These are phyloP conservation scores for Collybia sordida DNA, from an alignment of 768 basidiomycete species.

Conservation along the genomic window DNA sequence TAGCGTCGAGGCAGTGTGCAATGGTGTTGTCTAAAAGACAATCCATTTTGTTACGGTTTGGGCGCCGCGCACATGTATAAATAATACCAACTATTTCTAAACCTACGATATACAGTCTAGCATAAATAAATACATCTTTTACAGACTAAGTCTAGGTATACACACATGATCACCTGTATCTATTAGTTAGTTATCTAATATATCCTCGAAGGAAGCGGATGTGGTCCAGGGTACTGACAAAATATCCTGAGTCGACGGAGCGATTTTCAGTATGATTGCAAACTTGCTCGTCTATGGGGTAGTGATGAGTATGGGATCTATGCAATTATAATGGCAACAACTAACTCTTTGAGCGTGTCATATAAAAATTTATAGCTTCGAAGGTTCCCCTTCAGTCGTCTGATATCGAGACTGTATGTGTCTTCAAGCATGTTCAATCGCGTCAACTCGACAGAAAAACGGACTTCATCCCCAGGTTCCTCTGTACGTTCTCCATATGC, in stretches of 20 bases:
- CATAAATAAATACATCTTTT: no score
- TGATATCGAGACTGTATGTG: conserved; percentile 86
- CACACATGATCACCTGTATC: no score
- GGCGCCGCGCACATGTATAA: no score
- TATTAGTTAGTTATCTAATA: no score
- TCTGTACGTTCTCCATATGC: conserved; percentile 58
- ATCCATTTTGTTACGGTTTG: no score
- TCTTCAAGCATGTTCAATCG: conserved; percentile 78
- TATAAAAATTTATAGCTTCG: conserved; percentile 85
- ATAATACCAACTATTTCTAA: no score
- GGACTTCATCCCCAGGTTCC: conserved; percentile 88
- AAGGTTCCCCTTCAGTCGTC: conserved; percentile 83
- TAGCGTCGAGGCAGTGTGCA: conserved; percentile 20
- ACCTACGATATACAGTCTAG: no score
- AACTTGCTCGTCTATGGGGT: conserved; percentile 2
- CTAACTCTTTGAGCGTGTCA: conserved; percentile 67
- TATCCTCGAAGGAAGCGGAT: no score
- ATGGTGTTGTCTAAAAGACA: neutral
- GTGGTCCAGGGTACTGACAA: neutral
- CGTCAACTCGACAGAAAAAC: conserved; percentile 91
- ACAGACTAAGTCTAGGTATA: no score
- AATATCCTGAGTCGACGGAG: neutral
- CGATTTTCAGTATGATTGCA: neutral
- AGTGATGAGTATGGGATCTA: neutral
- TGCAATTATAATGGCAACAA: neutral